Evolutionary conservation across 2,329 filamentous ascomycete genomes (phyloP).

Genomic region (Alternaria sp.): DNA sequence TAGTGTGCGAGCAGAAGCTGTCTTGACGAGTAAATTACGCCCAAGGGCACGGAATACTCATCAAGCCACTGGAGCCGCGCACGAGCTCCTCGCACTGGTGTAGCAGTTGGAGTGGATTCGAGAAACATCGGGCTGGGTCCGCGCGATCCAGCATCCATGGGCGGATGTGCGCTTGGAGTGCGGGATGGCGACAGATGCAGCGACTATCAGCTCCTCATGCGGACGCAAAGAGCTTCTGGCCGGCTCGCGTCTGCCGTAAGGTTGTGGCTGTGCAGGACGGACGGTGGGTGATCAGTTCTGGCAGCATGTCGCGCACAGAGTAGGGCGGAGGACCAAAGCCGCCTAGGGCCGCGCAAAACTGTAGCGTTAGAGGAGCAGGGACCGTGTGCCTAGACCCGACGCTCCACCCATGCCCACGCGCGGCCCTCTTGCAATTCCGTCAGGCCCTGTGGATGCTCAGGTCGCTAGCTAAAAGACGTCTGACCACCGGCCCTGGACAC

Average conservation of each 20-base stretch:
- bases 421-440: conserved; percentile 33
- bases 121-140: conserved; percentile 46
- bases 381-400: conserved; percentile 36
- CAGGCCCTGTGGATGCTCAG: conserved; percentile 29
- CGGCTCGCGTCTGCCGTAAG: conserved; percentile 39
- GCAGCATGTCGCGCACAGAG: conserved; percentile 19
- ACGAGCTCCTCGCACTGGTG: conserved; percentile 27
- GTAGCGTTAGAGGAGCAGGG: conserved; percentile 30
- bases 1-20: conserved; percentile 25
- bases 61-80: conserved; percentile 38
- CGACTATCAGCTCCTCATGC: conserved; percentile 45
- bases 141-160: conserved; percentile 29
- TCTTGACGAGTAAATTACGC: conserved; percentile 38
- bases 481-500: conserved; percentile 37
- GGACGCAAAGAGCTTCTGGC: conserved; percentile 36
- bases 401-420: conserved; percentile 38
- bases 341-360: conserved; percentile 29
- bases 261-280: conserved; percentile 49
- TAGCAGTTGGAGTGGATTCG: conserved; percentile 36
- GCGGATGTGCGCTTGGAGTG: conserved; percentile 27
- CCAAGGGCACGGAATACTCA: conserved; percentile 21
- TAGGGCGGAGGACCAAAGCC: conserved; percentile 23
- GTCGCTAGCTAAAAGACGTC: conserved; percentile 51
- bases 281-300: conserved; percentile 27
- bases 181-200: conserved; percentile 43